Conservation (phyloP, 257 asterid species). For the Fraxinus excelsior region DNA sequence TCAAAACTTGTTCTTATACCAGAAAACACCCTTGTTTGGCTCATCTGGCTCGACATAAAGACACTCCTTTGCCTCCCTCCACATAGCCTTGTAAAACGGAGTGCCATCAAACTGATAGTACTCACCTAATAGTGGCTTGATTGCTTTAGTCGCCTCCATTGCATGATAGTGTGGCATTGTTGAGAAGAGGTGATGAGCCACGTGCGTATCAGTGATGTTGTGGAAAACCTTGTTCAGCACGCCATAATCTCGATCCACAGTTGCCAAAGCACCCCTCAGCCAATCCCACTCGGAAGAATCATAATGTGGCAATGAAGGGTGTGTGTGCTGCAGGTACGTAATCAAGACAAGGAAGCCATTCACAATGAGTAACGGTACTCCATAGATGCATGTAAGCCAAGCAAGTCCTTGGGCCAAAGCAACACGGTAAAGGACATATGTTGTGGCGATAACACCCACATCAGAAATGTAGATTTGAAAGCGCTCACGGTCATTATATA, state of each 20-base stretch:
- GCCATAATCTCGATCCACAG: conserved; percentile 67
- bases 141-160: conserved; percentile 70
- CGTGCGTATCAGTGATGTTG: conserved; percentile 68
- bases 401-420: conserved; percentile 48
- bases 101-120: conserved; percentile 59
- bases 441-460: conserved; percentile 42
- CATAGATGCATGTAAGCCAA: conserved; percentile 52
- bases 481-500: conserved; percentile 65
- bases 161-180: conserved; percentile 80
- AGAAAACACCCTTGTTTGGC: conserved; percentile 48
- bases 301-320: conserved; percentile 68
- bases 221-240: conserved; percentile 66
- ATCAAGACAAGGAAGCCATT: conserved; percentile 65
- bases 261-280: conserved; percentile 76
- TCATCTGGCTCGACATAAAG: conserved; percentile 62
- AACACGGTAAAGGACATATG: conserved; percentile 43
- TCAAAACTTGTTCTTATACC: conserved; percentile 62
- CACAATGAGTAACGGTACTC: conserved; percentile 54
- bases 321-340: conserved; percentile 72
- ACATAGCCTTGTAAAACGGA: conserved; percentile 56
- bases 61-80: conserved; percentile 71
- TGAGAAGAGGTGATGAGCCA: conserved; percentile 67
- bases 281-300: conserved; percentile 76
- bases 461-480: conserved; percentile 62
- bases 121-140: conserved; percentile 58